Base-by-base conservation (phyloP, 306 rosid genomes). In the Rubus idaeus region DNA sequence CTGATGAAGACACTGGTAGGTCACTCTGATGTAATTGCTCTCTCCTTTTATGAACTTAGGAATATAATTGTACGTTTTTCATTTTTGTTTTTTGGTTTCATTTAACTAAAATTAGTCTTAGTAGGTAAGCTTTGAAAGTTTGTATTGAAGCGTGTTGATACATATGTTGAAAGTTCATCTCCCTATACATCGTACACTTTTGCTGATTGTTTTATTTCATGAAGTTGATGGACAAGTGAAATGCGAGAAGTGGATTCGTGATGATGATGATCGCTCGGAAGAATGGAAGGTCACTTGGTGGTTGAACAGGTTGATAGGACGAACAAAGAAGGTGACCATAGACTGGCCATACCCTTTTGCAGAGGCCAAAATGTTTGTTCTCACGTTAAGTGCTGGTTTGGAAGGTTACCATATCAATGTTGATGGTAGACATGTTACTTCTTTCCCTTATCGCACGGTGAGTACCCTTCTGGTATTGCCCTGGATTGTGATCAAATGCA, bases 171-270 rank as follows among this genome's bases (percentile, higher is more conserved):
- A n/a, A n/a, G 81, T 74, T 71, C 17, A 4, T 65, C n/a, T 47
- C 66, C 35, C 35, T 30, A 30, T 30, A 30, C 35, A 30, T 30
- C 1, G 35, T 30, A 41, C 66, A 26, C 46, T 51, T 70, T 70
- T 79, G 72, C 93, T 86, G 82, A 86, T 79, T 75, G 40, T 64
- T 85, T 73, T 46, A 39, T 80, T 71, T 75, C 68, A 14, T 78
- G 88, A 82, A 92, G 99, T 92, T 82, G 99, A 95, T 84, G 97
- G 96, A 64, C 99, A 87, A 71, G 90, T 87, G 75, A 92, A 95
- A 87, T 95, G 97, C 75, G 97, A 95, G 80, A 95, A 95, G 84
- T 95, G 99, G 99, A 92, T 90, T 74, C 97, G 92, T 3, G 96
- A 89, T 53, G 94, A 95, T 17, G 87, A 92, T 26, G 74, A 81